Evolutionary conservation across 495 filamentous ascomycete species (phyloP).

Genomic region (Hypoxylon rickii): DNA sequence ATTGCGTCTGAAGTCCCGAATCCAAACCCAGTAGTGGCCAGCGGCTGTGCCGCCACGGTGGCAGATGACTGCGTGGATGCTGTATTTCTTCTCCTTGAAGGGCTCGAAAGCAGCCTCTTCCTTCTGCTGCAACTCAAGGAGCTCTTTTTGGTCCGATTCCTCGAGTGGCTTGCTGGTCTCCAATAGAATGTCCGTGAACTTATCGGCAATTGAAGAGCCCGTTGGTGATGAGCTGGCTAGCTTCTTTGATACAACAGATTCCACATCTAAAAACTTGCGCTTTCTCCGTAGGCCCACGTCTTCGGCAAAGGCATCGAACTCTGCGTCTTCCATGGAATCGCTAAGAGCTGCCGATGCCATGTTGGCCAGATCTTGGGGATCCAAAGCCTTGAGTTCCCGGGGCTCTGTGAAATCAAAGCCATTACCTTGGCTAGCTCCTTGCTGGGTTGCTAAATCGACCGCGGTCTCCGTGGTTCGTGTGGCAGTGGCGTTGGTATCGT

Average conservation of each 20-base stretch:
- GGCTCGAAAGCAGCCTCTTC: slow-evolving; percentile 46
- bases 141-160: slow-evolving; percentile 10
- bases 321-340: slow-evolving; percentile 1
- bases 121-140: slow-evolving; percentile 34
- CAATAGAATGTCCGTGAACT: slow-evolving; percentile 15
- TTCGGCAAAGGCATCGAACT: not conserved
- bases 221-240: not conserved
- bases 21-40: slow-evolving; percentile 98
- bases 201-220: slow-evolving; percentile 2
- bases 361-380: not conserved
- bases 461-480: not conserved
- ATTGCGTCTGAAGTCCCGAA: slow-evolving; percentile 79
- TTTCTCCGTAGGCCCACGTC: slow-evolving; percentile 1
- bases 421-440: too few species aligned
- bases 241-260: slow-evolving; percentile 2
- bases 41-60: slow-evolving; percentile 69
- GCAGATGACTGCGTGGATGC: slow-evolving; percentile 90
- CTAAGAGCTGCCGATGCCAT: slow-evolving; percentile 1
- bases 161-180: slow-evolving; percentile 20
- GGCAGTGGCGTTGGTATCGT: slow-evolving; percentile 3
- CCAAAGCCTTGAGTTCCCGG: too few species aligned
- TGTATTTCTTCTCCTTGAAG: slow-evolving; percentile 67
- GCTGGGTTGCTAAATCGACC: not conserved
- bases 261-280: not conserved
- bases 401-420: too few species aligned